A percentile compares a stretch with the other conserved stretches of the same genome.
Conservation (phyloP, 331 rosid genomes). For the Quercus phellos region DNA sequence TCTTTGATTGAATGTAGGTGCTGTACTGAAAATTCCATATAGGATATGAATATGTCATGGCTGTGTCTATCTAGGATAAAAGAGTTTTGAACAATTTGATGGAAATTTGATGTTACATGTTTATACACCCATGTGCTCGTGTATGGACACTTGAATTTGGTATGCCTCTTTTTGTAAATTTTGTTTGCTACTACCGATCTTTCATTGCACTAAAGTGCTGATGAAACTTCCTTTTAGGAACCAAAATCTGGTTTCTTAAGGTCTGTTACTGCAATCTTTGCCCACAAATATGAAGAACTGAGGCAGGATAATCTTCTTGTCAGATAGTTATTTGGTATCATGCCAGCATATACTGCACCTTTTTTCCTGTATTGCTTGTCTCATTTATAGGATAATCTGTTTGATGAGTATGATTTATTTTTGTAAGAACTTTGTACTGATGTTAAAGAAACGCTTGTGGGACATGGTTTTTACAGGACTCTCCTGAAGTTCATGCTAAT, state of each 20-base stretch:
- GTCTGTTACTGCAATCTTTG: background rate
- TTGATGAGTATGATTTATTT: background rate
- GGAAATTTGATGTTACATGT: background rate
- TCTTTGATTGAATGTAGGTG: background rate
- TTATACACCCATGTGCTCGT: background rate
- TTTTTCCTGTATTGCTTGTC: background rate
- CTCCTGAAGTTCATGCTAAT: constrained; percentile 91
- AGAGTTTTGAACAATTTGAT: background rate
- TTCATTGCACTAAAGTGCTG: background rate
- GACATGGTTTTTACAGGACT: constrained; percentile 61
- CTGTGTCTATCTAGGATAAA: background rate
- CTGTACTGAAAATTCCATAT: background rate
- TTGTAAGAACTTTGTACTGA: background rate
- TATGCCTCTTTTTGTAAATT: background rate
- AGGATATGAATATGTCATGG: background rate
- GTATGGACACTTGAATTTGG: background rate
- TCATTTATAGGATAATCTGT: background rate
- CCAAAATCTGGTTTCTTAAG: background rate
- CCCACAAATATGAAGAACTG: background rate
- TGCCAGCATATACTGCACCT: background rate
- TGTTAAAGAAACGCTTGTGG: constrained; percentile 6
- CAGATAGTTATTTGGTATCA: background rate
- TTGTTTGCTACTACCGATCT: background rate
- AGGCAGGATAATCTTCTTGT: background rate
- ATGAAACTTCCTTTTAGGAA: background rate